These are phyloP conservation scores for Solanum microdontum DNA, from an alignment of 257 asterid species.

Conservation along the genomic window DNA sequence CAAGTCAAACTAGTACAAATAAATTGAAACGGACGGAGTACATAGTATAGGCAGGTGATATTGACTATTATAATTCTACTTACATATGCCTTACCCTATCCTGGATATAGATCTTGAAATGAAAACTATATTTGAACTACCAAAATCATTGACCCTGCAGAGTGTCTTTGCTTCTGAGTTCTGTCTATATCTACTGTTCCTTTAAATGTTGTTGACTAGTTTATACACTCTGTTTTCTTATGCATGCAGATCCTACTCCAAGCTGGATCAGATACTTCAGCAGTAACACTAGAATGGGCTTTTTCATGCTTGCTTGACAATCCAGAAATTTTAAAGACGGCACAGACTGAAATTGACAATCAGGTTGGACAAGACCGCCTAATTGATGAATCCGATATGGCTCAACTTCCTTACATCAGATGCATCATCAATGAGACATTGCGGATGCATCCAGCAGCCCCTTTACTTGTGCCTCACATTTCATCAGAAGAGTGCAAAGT, in stretches of 20 bases:
- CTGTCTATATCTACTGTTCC: neutral
- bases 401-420: constrained; percentile 34
- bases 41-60: neutral
- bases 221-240: neutral
- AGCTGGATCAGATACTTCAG: constrained; percentile 28
- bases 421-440: constrained; percentile 48
- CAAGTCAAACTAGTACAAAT: neutral
- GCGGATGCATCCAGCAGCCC: constrained; percentile 44
- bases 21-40: neutral
- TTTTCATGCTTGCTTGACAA: constrained; percentile 9
- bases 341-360: constrained; percentile 17
- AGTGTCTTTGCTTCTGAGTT: neutral
- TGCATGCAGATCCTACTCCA: constrained; percentile 20
- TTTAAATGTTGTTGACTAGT: neutral
- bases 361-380: constrained; percentile 11
- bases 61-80: neutral
- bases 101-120: neutral
- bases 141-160: neutral
- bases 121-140: neutral
- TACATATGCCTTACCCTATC: neutral
- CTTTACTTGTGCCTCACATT: constrained; percentile 47
- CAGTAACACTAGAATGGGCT: constrained; percentile 23
- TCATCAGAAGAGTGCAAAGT: constrained; percentile 44
- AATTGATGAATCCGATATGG: constrained; percentile 13
- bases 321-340: constrained; percentile 13